phyloP scores from a whole-genome alignment of 129 eudicot species.

The Pseudognaphalium luteoalbum region DNA sequence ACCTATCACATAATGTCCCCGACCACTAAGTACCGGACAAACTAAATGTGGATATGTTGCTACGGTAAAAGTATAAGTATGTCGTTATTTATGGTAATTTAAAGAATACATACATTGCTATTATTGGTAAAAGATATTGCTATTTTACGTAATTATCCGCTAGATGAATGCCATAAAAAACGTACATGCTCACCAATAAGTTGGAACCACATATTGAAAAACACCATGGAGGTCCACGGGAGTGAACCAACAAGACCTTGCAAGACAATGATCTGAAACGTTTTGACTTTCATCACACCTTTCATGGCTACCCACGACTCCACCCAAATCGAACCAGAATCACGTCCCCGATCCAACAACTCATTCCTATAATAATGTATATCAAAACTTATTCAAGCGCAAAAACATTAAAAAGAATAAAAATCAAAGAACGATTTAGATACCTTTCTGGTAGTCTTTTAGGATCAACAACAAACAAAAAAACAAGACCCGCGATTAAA shows the following conservation, averaged over 20 bases:
- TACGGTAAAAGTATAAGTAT: neutral
- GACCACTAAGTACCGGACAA: too few relatives aligned
- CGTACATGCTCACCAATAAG: constrained; percentile 72
- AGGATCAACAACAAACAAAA: constrained; percentile 78
- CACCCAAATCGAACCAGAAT: constrained; percentile 57
- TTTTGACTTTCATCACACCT: constrained; percentile 66
- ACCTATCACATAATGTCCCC: neutral
- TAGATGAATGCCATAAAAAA: constrained; percentile 1
- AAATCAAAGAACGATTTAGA: constrained; percentile 7
- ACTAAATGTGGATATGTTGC: neutral
- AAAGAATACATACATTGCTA: neutral
- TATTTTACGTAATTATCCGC: too few relatives aligned
- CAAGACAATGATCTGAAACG: constrained; percentile 91
- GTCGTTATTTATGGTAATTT: neutral
- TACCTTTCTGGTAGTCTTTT: constrained; percentile 55
- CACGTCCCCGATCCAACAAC: constrained; percentile 43
- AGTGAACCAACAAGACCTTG: constrained; percentile 95
- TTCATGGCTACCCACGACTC: constrained; percentile 93
- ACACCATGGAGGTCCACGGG: constrained; percentile 98
- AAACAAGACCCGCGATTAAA: constrained; percentile 69
- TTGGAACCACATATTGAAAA: constrained; percentile 90
- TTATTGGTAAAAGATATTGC: neutral
- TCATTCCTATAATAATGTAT: constrained; percentile 46
- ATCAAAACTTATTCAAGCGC: neutral
- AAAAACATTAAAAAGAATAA: neutral